Percentiles rank a stretch among this genome's conserved stretches.
Evolutionary conservation across 306 rosid genomes (phyloP).

Genomic region (Cicer cuneatum): DNA sequence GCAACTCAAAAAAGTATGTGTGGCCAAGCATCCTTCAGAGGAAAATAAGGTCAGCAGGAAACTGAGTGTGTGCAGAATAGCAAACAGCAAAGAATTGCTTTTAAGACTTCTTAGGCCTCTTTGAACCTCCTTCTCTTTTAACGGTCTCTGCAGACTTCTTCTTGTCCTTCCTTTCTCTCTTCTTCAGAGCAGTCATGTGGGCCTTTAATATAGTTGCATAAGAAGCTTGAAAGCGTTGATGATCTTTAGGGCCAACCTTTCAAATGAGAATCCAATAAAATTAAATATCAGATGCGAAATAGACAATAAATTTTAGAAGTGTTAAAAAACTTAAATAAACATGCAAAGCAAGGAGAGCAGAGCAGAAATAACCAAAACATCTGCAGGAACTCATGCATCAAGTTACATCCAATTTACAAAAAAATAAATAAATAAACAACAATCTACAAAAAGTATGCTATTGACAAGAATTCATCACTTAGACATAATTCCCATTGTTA

Average conservation of each 20-base stretch:
- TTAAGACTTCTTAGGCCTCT: constrained; percentile 56
- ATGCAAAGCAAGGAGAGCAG: constrained; percentile 17
- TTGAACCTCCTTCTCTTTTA: constrained; percentile 59
- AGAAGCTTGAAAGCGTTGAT: constrained; percentile 94
- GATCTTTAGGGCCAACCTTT: constrained; percentile 96
- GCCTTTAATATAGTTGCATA: constrained; percentile 95
- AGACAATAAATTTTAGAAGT: neutral
- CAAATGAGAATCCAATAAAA: constrained; percentile 38
- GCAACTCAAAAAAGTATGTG: constrained; percentile 11
- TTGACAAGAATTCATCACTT: neutral
- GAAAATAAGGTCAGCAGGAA: constrained; percentile 35
- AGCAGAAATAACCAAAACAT: constrained; percentile 13
- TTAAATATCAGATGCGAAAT: neutral
- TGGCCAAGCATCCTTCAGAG: constrained; percentile 17
- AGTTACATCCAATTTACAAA: neutral
- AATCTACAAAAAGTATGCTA: neutral
- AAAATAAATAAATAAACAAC: neutral
- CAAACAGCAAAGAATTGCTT: constrained; percentile 27
- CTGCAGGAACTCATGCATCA: neutral
- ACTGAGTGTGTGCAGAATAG: constrained; percentile 35
- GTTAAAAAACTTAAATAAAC: constrained; percentile 6
- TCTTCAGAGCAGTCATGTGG: constrained; percentile 95
- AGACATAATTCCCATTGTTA: neutral
- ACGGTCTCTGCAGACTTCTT: constrained; percentile 75
- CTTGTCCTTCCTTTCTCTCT: constrained; percentile 97